Percentiles rank a stretch among this genome's conserved stretches.
phyloP scores from a whole-genome alignment of 257 asterid genomes.

The Ajuga chamaepitys region DNA sequence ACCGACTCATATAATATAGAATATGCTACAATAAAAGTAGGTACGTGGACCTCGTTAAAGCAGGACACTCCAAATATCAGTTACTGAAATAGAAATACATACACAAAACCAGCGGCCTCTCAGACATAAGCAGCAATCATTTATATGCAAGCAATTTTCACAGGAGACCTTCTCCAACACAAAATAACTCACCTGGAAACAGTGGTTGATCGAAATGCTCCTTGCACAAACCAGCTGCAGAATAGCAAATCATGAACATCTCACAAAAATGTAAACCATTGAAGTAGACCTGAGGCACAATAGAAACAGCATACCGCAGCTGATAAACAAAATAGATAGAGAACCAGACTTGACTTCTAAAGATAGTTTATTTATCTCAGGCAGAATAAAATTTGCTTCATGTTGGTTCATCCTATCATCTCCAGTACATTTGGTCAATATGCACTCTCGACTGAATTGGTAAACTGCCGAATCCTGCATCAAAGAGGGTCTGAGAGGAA shows the following conservation, averaged over 20 bases:
- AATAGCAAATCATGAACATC: constrained; percentile 16
- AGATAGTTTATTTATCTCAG: constrained; percentile 75
- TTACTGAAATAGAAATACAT: neutral
- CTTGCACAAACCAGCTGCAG: constrained; percentile 58
- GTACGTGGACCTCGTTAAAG: constrained; percentile 4
- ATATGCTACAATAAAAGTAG: neutral
- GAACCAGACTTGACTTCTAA: constrained; percentile 68
- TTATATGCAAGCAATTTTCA: constrained; percentile 4
- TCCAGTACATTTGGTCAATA: constrained; percentile 51
- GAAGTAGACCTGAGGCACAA: constrained; percentile 12
- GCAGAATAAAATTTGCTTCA: constrained; percentile 70
- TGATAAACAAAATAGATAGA: constrained; percentile 74
- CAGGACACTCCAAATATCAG: constrained; percentile 8
- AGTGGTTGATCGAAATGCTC: constrained; percentile 42
- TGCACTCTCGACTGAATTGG: constrained; percentile 57
- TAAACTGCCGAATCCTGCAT: constrained; percentile 67
- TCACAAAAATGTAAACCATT: neutral
- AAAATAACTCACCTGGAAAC: constrained; percentile 55
- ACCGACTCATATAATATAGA: neutral
- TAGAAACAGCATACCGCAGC: constrained; percentile 54
- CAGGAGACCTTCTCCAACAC: neutral
- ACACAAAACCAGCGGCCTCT: constrained; percentile 5
- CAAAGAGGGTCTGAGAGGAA: constrained; percentile 17
- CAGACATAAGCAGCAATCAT: constrained; percentile 5
- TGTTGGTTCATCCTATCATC: constrained; percentile 44